phyloP scores from a whole-genome alignment of 176 grass and related monocot genomes.

The Carex pumila region DNA sequence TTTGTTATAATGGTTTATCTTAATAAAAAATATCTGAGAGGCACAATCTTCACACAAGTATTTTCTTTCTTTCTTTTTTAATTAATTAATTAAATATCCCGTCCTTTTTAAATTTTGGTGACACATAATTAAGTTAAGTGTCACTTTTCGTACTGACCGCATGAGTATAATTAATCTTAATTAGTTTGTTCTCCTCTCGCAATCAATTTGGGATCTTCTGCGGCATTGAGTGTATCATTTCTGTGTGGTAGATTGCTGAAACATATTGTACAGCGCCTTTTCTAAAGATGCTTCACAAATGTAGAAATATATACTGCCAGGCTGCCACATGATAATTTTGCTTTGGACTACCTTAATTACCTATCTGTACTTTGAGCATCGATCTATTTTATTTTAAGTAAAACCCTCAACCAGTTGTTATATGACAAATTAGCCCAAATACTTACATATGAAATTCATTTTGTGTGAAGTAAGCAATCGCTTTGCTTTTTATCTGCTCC shows the following conservation, averaged over 20 bases:
- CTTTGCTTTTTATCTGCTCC: conserved; percentile 11
- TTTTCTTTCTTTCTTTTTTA: neutral
- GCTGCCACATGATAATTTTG: neutral
- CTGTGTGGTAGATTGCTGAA: neutral
- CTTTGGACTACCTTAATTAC: neutral
- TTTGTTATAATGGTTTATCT: too few species aligned
- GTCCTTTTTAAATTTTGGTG: too few species aligned
- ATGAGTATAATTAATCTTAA: too few species aligned
- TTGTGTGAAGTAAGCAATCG: neutral
- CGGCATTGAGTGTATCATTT: neutral
- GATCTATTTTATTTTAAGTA: neutral
- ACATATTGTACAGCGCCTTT: neutral
- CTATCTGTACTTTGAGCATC: neutral
- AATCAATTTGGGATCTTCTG: neutral
- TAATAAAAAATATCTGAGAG: too few species aligned
- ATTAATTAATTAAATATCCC: neutral
- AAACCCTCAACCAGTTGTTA: conserved; percentile 3
- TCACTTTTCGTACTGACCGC: neutral
- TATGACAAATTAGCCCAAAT: neutral
- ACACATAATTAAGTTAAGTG: neutral
- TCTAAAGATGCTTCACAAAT: neutral
- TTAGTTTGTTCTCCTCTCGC: neutral
- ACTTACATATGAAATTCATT: neutral
- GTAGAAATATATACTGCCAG: neutral
- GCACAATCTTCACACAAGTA: neutral